Conservation (phyloP, 768 basidiomycete genomes). For the Calocera cornea region DNA sequence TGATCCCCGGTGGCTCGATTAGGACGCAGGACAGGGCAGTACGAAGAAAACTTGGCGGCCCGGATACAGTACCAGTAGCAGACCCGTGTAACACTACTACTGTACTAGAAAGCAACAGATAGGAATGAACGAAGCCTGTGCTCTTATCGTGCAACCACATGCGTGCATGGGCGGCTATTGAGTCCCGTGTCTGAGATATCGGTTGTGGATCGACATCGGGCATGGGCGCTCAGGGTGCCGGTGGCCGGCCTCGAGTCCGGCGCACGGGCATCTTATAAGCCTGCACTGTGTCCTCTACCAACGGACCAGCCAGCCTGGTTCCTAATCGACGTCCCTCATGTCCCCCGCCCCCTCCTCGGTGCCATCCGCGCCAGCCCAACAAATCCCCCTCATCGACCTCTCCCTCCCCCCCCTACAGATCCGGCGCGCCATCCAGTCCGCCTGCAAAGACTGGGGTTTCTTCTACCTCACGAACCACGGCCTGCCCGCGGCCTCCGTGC, state of each 20-base stretch:
- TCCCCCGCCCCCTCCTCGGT: not conserved
- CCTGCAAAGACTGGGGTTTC: not conserved
- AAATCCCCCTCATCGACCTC: not conserved
- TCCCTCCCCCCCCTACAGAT: not conserved
- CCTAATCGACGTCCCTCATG: no score
- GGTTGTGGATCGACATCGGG: no score
- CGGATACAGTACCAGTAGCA: no score
- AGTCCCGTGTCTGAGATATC: not conserved
- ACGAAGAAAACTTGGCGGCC: not conserved
- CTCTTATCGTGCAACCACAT: no score
- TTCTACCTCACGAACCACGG: constrained; percentile 1
- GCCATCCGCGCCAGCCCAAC: not conserved
- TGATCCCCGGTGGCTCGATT: not conserved
- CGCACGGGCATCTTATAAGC: no score
- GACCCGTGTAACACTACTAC: not conserved
- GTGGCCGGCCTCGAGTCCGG: no score
- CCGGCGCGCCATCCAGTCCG: not conserved
- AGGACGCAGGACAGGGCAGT: not conserved
- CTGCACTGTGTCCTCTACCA: no score
- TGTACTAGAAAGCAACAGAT: not conserved
- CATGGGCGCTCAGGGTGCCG: no score
- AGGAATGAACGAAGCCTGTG: not conserved
- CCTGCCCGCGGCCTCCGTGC: not conserved
- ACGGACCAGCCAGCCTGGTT: not conserved
- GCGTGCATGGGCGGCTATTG: no score